Evolutionary conservation across 192 early-diverging fungal genomes (phyloP), one percentile per base, ranked within the genome.

Genomic region (Coemansia sp.): DNA sequence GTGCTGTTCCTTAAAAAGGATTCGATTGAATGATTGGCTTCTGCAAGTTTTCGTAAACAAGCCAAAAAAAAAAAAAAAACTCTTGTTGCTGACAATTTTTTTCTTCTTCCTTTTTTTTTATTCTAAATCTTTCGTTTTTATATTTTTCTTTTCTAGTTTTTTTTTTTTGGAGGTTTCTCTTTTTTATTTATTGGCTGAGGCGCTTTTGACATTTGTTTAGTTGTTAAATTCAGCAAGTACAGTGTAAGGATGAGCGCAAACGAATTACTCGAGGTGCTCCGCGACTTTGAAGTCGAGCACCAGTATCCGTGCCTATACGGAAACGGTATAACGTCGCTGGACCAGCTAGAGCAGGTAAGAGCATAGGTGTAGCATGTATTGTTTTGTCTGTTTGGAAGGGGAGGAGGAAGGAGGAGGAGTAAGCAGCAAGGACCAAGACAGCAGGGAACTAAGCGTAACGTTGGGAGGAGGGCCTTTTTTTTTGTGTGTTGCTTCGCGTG

Each of bases 241-340:
- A 20, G 3, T 38, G 32, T 53, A 27, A 57, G 14, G 15, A 77
- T 79, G 77, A 79, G 77, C 37, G 67, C 71, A 31, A 69, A 69
- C 60, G 67, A 79, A 27, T 74, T 74, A 38, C 70, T 79, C 2
- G 71, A 73, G 49, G 59, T 57, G n/a, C 58, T 79, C 24, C 71
- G 71, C 41, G 51, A 58, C 37, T 70, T 61, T 32, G 68, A 74
- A 15, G 57, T 79, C 53, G 77, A 79, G 43, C 77, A 79, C 61
- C 71, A 73, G 49, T 79, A 79, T 43, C 77, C 77, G 29, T 79
- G 67, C 31, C 60, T 79, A 6, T 68, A 74, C 32, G 71, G 77
- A 59, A 67, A 62, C 61, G 77, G 77, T 20, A 70, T 79, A 46
- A 74, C 68, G 25, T 74, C 77, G 37, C 51, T 73, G 20, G 71